phyloP scores from a whole-genome alignment of 192 early-diverging fungal species.

The Lunasporangiospora selenospora region DNA sequence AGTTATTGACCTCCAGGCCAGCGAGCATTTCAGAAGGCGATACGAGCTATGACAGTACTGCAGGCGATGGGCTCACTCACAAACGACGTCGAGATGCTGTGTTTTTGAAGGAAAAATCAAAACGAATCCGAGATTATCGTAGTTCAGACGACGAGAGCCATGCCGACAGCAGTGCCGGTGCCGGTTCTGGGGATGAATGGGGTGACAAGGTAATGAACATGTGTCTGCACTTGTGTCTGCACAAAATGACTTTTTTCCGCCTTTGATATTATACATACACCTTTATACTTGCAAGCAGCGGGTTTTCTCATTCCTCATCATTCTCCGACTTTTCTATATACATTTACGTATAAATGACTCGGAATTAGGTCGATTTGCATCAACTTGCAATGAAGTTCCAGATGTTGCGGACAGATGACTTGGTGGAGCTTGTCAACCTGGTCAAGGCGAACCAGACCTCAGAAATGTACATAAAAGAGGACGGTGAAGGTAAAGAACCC shows the following conservation, averaged over 20 bases:
- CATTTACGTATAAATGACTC: too few relatives aligned
- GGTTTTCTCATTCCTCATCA: too few relatives aligned
- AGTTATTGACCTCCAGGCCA: constrained; percentile 15
- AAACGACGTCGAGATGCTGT: constrained; percentile 30
- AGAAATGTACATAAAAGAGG: constrained; percentile 54
- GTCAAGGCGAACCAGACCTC: constrained; percentile 44
- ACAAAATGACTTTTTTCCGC: too few relatives aligned
- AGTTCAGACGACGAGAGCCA: constrained; percentile 42
- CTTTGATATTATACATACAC: too few relatives aligned
- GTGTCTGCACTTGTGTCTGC: too few relatives aligned
- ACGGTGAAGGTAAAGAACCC: constrained; percentile 50
- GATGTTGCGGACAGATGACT: constrained; percentile 41
- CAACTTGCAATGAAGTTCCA: constrained; percentile 50
- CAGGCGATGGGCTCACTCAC: constrained; percentile 13
- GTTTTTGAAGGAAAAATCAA: constrained; percentile 38
- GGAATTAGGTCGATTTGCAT: constrained; percentile 31
- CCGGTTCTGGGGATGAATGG: constrained; percentile 38
- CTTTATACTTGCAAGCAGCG: too few relatives aligned
- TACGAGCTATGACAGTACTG: constrained; percentile 25
- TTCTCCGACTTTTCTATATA: too few relatives aligned
- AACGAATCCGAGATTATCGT: constrained; percentile 22
- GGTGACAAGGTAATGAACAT: constrained; percentile 20
- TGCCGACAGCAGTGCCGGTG: constrained; percentile 31
- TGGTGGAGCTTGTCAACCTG: constrained; percentile 44
- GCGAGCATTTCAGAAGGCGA: constrained; percentile 22